A percentile compares a stretch with the other conserved stretches of the same genome.
These are phyloP conservation scores for Naganishia randhawae DNA, from an alignment of 768 basidiomycete species.

Conservation along the genomic window DNA sequence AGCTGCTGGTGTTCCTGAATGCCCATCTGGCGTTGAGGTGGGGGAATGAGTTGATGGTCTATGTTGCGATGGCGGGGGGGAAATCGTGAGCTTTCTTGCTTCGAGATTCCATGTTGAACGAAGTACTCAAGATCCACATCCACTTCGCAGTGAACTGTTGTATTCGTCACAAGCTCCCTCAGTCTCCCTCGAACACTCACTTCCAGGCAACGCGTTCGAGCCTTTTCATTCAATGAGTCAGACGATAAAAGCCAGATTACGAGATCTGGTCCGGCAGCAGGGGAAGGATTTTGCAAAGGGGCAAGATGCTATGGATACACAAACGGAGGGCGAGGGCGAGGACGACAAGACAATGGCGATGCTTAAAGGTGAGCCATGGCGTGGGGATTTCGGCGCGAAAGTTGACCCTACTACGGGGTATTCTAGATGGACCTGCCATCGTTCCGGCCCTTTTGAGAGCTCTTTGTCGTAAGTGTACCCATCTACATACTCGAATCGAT, in stretches of 20 bases:
- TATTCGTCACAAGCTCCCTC: constrained; percentile 61
- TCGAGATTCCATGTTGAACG: too few species aligned
- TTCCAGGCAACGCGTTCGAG: constrained; percentile 67
- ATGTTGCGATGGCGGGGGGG: constrained; percentile 60
- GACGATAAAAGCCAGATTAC: constrained; percentile 62
- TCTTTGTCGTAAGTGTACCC: constrained; percentile 79
- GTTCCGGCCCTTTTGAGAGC: constrained; percentile 89
- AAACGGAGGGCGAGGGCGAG: constrained; percentile 45
- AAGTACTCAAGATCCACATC: too few species aligned
- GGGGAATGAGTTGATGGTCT: constrained; percentile 89
- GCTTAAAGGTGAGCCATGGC: constrained; percentile 53
- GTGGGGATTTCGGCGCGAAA: constrained; percentile 48
- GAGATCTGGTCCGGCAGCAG: constrained; percentile 59
- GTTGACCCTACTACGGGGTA: not conserved
- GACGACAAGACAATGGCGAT: constrained; percentile 44
- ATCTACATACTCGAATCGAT: too few species aligned
- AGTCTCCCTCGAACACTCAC: constrained; percentile 26
- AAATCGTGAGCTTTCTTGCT: constrained; percentile 33
- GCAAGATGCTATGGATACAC: constrained; percentile 55
- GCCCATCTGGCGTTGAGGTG: constrained; percentile 84
- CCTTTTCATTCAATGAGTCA: constrained; percentile 76
- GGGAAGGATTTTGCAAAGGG: constrained; percentile 22
- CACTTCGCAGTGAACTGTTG: constrained; percentile 66
- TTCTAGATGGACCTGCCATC: constrained; percentile 54
- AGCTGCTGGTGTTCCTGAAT: constrained; percentile 85